Base-by-base conservation (phyloP, 2,329 filamentous ascomycete genomes). In the Aureobasidium mangrovei region DNA sequence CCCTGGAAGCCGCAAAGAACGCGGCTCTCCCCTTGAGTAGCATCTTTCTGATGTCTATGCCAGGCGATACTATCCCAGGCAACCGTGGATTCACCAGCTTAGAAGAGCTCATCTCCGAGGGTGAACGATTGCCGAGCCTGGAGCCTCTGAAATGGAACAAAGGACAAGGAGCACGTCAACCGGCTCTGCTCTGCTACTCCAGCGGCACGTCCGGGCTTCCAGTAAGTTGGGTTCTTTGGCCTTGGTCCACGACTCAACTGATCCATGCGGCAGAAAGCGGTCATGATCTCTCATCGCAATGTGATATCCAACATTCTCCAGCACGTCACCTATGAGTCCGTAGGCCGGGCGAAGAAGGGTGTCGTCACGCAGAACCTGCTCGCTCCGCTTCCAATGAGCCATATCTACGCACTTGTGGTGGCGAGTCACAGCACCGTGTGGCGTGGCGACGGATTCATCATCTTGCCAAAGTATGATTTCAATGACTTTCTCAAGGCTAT, bases 191-290 rank as follows among this genome's bases (percentile, higher is more conserved):
- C 38, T 88, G 83, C 69, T 88, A 86, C 65, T 88, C 85, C 0
- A 87, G 84, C 65, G 85, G 85, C 29, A 89, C 85, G 1, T 88
- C 85, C n/a, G 85, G 85, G 7, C 69, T 88, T 32, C 85, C 85
- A 9, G 84, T 85, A 73, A 63, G 76, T 65, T 63, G 12, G 9
- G 12, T 24, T 8, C 27, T 6, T 5, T 7, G 18, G 7, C 18
- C n/a, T 12, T 8, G 6, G 10, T 39, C n/a, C 7, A 39, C 4
- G 7, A 10, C 6, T 18, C 8, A 29, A 10, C 28, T 41, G 38
- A 52, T 24, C 35, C 10, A 8, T 4, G 27, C 5, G 18, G 12
- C 48, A 86, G 81, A 89, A 89, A 84, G 85, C 84, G 36, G 85
- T 88, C 55, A 87, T 86, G 82, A 84, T 89, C 52, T 85, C 84